Evolutionary conservation across 2,329 filamentous ascomycete species (phyloP), one percentile per base, ranked within the genome.

Genomic region (Pseudogymnoascus sp.): DNA sequence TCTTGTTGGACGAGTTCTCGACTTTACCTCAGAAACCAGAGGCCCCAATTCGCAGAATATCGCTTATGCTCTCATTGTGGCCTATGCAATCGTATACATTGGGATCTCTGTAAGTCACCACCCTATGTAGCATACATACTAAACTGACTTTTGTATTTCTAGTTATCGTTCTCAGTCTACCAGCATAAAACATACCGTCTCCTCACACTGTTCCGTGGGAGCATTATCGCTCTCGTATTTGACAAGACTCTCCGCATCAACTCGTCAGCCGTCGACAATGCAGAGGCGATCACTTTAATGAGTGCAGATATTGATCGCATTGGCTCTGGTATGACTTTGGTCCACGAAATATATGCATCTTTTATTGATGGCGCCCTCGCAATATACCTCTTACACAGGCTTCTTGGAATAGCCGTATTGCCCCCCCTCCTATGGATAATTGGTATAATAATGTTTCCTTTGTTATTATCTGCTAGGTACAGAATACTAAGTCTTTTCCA

Each of bases 61-160:
- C 1, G 74, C 73, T 0, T 75, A 74, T 40, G 75, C 76, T 4
- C 73, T 80, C 5, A 76, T 80, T 50, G 77, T 73, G 1, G 77
- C 77, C 0, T 75, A 74, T 8, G 65, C 73, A 4, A 64, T 79
- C 1, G 71, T 80, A 2, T 80, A 79, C 62, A 61, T 76, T 11
- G 78, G 78, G 2, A 73, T 79, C 37, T 77, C 78, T 1, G 73
- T 80, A 61, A 65, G 72, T 64, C 16, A 10, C 62, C 14, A 44
- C 24, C 16, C 6, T 19, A 26, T 44, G 6, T 62, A 53, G 14
- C 44, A 35, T 44, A 1, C 14, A 31, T 53, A 1, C 5, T 38
- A 8, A 38, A n/a, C 59, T 29, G 7, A 29, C 21, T 44, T 44
- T 14, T 4, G n/a, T n/a, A 26, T 33, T 44, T 44, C 29, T 19